A percentile compares a stretch with the other conserved stretches of the same genome.
phyloP scores from a whole-genome alignment of 306 rosid species.

The Acacia melanoxylon region DNA sequence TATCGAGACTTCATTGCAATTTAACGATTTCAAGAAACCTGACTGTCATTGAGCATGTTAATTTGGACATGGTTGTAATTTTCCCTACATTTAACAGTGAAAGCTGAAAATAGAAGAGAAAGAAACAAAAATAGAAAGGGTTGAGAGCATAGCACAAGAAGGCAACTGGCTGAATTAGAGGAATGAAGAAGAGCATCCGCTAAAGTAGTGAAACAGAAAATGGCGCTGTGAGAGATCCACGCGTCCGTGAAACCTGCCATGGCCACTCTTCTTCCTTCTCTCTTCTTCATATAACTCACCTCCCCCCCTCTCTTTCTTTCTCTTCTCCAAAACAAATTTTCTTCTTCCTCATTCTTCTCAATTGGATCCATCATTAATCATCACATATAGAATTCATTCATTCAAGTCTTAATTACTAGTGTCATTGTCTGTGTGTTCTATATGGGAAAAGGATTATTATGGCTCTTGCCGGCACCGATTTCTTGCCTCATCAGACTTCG shows the following conservation, averaged over 20 bases:
- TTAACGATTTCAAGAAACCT: no score
- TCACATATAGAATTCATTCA: no score
- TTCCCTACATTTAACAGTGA: neutral
- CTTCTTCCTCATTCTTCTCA: no score
- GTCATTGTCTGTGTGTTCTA: no score
- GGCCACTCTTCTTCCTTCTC: neutral
- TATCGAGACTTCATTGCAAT: no score
- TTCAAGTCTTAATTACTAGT: no score
- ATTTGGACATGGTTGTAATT: no score
- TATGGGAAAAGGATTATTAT: slow-evolving; percentile 1
- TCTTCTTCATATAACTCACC: slow-evolving; percentile 1
- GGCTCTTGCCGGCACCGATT: slow-evolving; percentile 34
- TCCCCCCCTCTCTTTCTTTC: neutral
- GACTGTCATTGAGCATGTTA: no score
- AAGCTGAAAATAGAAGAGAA: neutral
- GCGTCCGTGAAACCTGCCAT: slow-evolving; percentile 43
- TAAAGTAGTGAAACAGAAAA: neutral
- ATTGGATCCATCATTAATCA: no score
- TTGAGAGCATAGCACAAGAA: neutral
- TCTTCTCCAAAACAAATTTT: neutral
- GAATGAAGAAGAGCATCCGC: neutral
- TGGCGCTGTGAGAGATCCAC: slow-evolving; percentile 11
- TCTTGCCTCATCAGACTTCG: slow-evolving; percentile 7
- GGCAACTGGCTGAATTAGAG: neutral
- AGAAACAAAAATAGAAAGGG: neutral